Base-by-base conservation (phyloP, 306 rosid species). In the Begonia loranthoides region DNA sequence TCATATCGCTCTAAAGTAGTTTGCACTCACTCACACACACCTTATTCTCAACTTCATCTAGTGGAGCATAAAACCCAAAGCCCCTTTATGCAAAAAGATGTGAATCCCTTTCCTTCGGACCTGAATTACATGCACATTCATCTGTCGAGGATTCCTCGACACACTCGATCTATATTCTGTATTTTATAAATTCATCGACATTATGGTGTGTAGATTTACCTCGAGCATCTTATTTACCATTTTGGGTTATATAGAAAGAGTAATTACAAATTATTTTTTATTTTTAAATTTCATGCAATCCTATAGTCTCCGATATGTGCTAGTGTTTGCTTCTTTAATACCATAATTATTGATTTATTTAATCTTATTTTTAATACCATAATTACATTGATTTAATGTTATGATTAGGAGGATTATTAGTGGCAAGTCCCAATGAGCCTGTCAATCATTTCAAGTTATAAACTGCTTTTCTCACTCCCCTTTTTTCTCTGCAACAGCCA, bases 61-160 rank as follows among this genome's bases (percentile, higher is more conserved):
- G 86, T 84, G 83, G 93, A 76, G 94, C 69, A 67, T 74, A 39
- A 81, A 79, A 73, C 71, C 12, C 58, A 81, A 84, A 84, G 94
- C 67, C 49, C 69, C 95, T 81, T 84, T 84, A 66, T 51, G 46
- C 81, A 74, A 83, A 80, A 73, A 72, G 47, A 75, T 60, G 66
- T 54, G 55, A 52, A 45, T 39, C 63, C 36, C 61, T 45, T 58
- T 64, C 22, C 45, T 66, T 17, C 3, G 39, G 34, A 41, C 56
- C 56, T 9, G 24, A 15, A 9, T 61, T 66, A 47, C 83, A 73
- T 73, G 75, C 75, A 66, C 78, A 82, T 71, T 53, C 69, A 60
- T 67, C 57, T 74, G 66, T 72, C 67, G 67, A 61, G 68, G n/a
- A 45, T 22, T 44, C 45, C 10, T 1, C 15, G 19, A 15, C 14